Percentiles rank a stretch among this genome's conserved stretches.
phyloP scores from a whole-genome alignment of 495 filamentous ascomycete genomes.

The Penicillium diatomitis region DNA sequence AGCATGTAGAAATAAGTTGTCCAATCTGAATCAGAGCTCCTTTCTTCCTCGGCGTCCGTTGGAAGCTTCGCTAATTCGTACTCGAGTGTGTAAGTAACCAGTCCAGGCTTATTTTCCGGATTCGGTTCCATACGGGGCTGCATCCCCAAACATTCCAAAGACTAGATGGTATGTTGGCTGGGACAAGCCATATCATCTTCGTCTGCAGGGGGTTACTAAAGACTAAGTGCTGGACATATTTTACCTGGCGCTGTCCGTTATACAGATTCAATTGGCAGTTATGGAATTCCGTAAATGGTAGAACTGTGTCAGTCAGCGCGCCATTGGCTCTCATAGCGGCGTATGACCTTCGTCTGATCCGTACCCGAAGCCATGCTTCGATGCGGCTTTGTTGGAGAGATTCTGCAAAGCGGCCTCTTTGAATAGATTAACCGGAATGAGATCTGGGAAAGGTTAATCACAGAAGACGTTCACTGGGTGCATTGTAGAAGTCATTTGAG shows the following conservation, averaged over 20 bases:
- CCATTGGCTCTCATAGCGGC: slow-evolving; percentile 48
- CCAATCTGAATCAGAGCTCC: background rate
- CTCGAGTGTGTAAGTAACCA: slow-evolving; percentile 39
- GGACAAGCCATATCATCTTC: slow-evolving; percentile 50
- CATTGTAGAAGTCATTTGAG: background rate
- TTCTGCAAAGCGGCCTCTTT: slow-evolving; percentile 38
- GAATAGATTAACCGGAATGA: slow-evolving; percentile 51
- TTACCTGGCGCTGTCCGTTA: slow-evolving; percentile 60
- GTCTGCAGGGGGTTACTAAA: slow-evolving; percentile 62
- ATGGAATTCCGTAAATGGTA: slow-evolving; percentile 30
- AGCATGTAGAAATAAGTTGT: background rate
- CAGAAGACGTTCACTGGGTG: slow-evolving; percentile 46
- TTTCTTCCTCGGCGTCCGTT: background rate
- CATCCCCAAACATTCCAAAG: slow-evolving; percentile 58
- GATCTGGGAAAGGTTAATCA: slow-evolving; percentile 51
- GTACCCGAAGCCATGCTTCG: slow-evolving; percentile 50
- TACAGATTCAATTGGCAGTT: slow-evolving; percentile 47
- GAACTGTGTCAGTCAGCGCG: slow-evolving; percentile 48
- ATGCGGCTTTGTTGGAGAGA: slow-evolving; percentile 42
- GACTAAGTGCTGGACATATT: slow-evolving; percentile 47
- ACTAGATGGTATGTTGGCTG: slow-evolving; percentile 62
- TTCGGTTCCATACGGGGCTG: slow-evolving; percentile 37
- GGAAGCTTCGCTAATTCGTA: slow-evolving; percentile 29
- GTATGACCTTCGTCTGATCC: slow-evolving; percentile 60
- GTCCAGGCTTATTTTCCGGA: slow-evolving; percentile 58